These are phyloP conservation scores for Clarireedia hainanense DNA, from an alignment of 2,329 filamentous ascomycete genomes.

Conservation along the genomic window DNA sequence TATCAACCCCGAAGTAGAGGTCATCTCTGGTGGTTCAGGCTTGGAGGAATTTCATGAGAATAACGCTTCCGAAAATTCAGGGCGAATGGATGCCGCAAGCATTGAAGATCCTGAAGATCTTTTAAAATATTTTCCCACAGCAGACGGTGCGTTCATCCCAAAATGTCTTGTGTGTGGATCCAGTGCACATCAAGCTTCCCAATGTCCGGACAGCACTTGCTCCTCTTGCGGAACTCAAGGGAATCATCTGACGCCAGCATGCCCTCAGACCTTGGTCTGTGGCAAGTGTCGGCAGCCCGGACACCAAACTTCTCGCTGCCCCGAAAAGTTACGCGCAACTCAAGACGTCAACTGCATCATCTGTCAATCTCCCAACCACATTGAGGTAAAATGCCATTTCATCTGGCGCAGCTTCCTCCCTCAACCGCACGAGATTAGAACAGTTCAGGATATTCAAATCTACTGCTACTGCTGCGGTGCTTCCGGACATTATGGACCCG, in stretches of 20 bases:
- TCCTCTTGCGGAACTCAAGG: constrained; percentile 38
- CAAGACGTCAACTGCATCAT: constrained; percentile 50
- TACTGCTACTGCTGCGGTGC: constrained; percentile 51
- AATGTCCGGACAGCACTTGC: constrained; percentile 42
- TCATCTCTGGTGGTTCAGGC: not conserved
- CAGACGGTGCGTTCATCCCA: constrained; percentile 21
- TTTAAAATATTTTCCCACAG: constrained; percentile 39
- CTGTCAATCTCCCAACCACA: constrained; percentile 48
- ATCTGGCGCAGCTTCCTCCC: constrained; percentile 52
- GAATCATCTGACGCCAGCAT: constrained; percentile 41
- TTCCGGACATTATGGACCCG: constrained; percentile 47
- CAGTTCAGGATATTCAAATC: constrained; percentile 41
- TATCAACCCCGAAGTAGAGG: not conserved
- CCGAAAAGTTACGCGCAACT: constrained; percentile 45
- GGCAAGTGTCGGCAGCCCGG: constrained; percentile 55
- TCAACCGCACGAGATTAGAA: constrained; percentile 34
- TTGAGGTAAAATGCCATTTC: constrained; percentile 50
- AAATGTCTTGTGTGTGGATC: constrained; percentile 45
- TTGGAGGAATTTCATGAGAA: not conserved
- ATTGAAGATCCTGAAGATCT: not conserved
- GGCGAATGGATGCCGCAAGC: not conserved
- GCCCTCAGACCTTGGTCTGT: constrained; percentile 44
- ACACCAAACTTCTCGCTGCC: constrained; percentile 44
- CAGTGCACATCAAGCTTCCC: constrained; percentile 36
- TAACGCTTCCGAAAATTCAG: not conserved